Percentiles rank a stretch among this genome's conserved stretches.
phyloP scores from a whole-genome alignment of 495 filamentous ascomycete species.

The Annulohypoxylon bovei region DNA sequence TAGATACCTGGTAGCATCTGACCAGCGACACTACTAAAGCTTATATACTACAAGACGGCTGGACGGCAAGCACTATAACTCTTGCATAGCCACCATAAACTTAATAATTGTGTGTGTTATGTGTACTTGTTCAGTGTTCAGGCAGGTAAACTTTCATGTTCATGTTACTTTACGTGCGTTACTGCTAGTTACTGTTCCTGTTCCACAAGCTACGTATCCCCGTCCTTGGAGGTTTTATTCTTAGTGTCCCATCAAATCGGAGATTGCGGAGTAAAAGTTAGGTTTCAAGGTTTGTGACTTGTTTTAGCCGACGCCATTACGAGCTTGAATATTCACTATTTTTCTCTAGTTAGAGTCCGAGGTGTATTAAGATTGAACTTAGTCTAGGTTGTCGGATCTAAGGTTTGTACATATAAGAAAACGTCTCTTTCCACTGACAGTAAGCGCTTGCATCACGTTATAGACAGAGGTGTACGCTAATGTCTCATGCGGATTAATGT shows the following conservation, averaged over 20 bases:
- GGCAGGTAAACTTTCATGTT: not conserved
- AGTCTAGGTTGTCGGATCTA: not conserved
- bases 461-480: conserved; percentile 15
- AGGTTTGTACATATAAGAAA: not conserved
- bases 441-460: conserved; percentile 2
- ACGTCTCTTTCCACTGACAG: not conserved
- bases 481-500: conserved; percentile 12
- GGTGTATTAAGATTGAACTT: not conserved
- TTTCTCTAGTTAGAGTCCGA: not conserved
- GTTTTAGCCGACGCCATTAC: not conserved
- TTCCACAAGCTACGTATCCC: not conserved
- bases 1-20: conserved; percentile 2
- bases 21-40: not conserved
- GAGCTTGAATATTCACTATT: not conserved
- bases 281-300: not conserved
- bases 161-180: not conserved
- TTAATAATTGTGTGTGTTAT: no score
- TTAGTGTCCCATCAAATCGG: conserved; percentile 5
- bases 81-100: no score
- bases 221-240: not conserved
- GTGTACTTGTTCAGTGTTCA: no score
- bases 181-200: not conserved
- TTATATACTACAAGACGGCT: not conserved
- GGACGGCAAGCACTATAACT: no score
- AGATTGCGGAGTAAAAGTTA: conserved; percentile 3